These are phyloP conservation scores for Dysphania ambrosioides DNA, from an alignment of 148 eudicot species.

Conservation along the genomic window DNA sequence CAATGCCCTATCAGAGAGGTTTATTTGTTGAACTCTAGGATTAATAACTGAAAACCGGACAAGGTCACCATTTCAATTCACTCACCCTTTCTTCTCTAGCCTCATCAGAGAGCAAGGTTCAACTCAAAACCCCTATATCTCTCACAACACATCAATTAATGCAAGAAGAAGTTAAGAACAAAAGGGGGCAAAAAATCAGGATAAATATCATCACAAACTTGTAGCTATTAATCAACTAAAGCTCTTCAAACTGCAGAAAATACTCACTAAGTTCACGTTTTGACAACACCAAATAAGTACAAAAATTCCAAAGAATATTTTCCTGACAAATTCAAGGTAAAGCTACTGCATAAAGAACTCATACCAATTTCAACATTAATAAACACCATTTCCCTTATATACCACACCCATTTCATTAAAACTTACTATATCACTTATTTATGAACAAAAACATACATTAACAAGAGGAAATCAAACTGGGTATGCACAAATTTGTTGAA, in stretches of 20 bases:
- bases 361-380: background rate
- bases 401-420: background rate
- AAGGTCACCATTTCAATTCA: background rate
- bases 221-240: background rate
- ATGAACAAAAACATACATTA: background rate
- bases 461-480: background rate
- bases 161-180: background rate
- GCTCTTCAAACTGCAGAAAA: background rate
- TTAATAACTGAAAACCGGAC: background rate
- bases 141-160: constrained; percentile 7
- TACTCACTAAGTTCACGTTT: background rate
- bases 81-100: background rate
- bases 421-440: background rate
- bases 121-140: background rate
- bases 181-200: background rate
- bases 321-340: background rate
- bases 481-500: constrained; percentile 6
- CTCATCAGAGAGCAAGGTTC: background rate
- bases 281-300: background rate
- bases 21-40: background rate
- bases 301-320: background rate
- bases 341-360: background rate
- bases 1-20: background rate
- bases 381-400: background rate
- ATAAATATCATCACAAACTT: no score